phyloP scores from a whole-genome alignment of 352 stramenopile genomes.

The Nothophytophthora sp. region DNA sequence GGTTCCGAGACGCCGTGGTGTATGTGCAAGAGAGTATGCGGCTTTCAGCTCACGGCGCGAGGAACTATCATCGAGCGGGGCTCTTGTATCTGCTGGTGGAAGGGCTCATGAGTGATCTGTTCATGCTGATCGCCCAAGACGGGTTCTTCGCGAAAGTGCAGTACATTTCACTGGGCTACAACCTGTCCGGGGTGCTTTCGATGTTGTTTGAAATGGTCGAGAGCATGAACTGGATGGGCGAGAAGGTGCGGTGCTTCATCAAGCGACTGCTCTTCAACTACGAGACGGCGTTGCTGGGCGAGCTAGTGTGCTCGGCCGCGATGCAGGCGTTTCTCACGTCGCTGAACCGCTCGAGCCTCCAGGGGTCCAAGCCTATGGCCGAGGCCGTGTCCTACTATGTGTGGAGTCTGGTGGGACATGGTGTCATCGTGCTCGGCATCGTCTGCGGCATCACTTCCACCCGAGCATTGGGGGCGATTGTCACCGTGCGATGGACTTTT shows the following conservation, averaged over 20 bases:
- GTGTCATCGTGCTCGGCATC: constrained; percentile 11
- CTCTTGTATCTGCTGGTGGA: constrained; percentile 26
- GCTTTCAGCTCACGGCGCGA: constrained; percentile 16
- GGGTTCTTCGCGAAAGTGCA: constrained; percentile 14
- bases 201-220: constrained; percentile 30
- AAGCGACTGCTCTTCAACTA: constrained; percentile 25
- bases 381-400: constrained; percentile 22
- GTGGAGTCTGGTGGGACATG: constrained; percentile 27
- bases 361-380: constrained; percentile 5
- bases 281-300: constrained; percentile 17
- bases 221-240: constrained; percentile 5
- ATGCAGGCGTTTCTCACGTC: constrained; percentile 16
- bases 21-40: constrained; percentile 25
- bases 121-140: constrained; percentile 27
- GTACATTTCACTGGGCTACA: constrained; percentile 32
- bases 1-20: constrained; percentile 10
- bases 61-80: constrained; percentile 12
- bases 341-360: constrained; percentile 15
- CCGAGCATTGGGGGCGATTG: constrained; percentile 1
- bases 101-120: constrained; percentile 30
- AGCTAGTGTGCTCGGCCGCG: constrained; percentile 7
- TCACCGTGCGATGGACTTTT: constrained; percentile 3
- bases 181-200: constrained; percentile 21
- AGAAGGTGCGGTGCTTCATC: background rate
- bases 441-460: constrained; percentile 9